These are phyloP conservation scores for Rhododendron griersonianum DNA, from an alignment of 148 eudicot genomes.

Conservation along the genomic window DNA sequence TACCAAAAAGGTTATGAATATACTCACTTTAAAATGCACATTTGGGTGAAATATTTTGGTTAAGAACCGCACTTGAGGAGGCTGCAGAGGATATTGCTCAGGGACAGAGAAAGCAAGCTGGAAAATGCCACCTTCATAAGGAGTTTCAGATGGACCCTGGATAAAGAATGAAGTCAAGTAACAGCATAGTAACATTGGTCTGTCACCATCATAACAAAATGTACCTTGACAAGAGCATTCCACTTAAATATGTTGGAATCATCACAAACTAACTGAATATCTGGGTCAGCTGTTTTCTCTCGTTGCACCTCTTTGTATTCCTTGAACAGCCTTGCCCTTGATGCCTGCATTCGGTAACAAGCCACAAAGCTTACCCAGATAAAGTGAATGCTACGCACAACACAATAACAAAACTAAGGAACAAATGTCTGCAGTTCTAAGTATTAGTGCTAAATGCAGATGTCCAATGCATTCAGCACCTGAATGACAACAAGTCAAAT, in stretches of 20 bases:
- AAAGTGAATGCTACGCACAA: not conserved
- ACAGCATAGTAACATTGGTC: slow-evolving; percentile 2
- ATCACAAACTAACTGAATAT: slow-evolving; percentile 76
- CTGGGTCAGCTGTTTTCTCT: slow-evolving; percentile 90
- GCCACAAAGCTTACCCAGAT: not conserved
- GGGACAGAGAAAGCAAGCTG: slow-evolving; percentile 98
- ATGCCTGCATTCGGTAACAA: slow-evolving; percentile 42
- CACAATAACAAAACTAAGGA: not conserved
- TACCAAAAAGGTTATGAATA: not conserved
- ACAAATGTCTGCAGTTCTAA: not conserved
- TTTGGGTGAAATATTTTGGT: slow-evolving; percentile 98
- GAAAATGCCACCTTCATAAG: slow-evolving; percentile 92
- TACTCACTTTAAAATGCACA: slow-evolving; percentile 90
- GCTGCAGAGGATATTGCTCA: slow-evolving; percentile 97
- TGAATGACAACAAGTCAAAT: not conserved
- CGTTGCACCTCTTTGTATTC: slow-evolving; percentile 93
- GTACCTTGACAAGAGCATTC: slow-evolving; percentile 76
- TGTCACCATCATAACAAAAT: not conserved
- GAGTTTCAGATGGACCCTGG: slow-evolving; percentile 95
- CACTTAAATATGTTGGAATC: slow-evolving; percentile 58
- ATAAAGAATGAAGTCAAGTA: slow-evolving; percentile 11
- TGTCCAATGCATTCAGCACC: not conserved
- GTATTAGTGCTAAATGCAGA: not conserved
- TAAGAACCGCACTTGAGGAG: slow-evolving; percentile 96
- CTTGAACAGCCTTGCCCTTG: slow-evolving; percentile 92